Base-by-base conservation (phyloP, 495 filamentous ascomycete genomes). In the Amorphotheca resinae region DNA sequence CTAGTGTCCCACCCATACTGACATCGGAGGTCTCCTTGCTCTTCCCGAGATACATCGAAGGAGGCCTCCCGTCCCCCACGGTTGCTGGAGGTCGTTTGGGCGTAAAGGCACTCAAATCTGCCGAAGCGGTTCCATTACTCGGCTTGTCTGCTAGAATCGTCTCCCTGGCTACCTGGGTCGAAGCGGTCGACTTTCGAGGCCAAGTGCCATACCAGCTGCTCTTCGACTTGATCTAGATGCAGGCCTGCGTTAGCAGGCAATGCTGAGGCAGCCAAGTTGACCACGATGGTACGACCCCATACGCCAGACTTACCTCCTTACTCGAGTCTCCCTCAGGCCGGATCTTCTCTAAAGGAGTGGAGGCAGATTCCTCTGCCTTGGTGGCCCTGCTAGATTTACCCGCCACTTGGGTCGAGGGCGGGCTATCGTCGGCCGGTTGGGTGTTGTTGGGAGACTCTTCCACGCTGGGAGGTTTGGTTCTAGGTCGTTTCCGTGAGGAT, bases 91-190 rank as follows among this genome's bases (percentile, higher is more conserved):
- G 47, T 44, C 63, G 67, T 45, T 63, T 66, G 11, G 58, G 44
- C 14, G 67, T 65, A 45, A 66, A 70, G 22, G 64, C 64, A 50
- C 58, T 69, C 39, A 72, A 61, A 44, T 72, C 67, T 4, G 64
- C 59, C 3, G 59, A 33, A 4, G 46, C 21, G 43, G 6, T 52
- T 48, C 44, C 56, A 2, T 66, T 58, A 39, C 59, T 60, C 32
- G 62, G 41, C 62, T 64, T 49, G 72, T 80, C 42, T 48, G 54
- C 54, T 42, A 79, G 69, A 25, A 87, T 84, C 40, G 77, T 84
- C 64, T 88, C 82, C 57, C 77, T 78, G 43, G 79, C 82, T 58
- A 86, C 73, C 61, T 83, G 73, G 37, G 77, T 86, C 40, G 82
- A 78, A 35, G 82, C 72, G 28, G 70, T 66, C 20, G 82, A 79